Conservation (phyloP, 1,284 basidiomycete genomes). For the Sparassis latifolia region DNA sequence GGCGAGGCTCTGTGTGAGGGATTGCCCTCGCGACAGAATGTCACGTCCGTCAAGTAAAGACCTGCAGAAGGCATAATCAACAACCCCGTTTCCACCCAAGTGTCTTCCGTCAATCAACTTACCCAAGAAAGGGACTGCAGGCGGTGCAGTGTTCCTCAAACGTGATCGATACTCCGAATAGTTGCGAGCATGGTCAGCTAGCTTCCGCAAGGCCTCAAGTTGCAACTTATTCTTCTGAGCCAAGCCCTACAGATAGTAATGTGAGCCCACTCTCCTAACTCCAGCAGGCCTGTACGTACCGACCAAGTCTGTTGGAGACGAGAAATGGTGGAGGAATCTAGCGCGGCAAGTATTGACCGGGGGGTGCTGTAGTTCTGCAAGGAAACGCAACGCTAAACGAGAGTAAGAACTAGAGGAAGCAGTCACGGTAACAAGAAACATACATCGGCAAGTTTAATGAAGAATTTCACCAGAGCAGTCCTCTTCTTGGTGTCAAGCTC, state of each 20-base stretch:
- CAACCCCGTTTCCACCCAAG: too few relatives aligned
- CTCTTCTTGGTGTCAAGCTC: slow-evolving; percentile 89
- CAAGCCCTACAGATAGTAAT: slow-evolving; percentile 49
- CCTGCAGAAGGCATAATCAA: slow-evolving; percentile 35
- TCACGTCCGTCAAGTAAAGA: slow-evolving; percentile 86
- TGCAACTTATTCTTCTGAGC: slow-evolving; percentile 79
- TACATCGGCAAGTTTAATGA: slow-evolving; percentile 93
- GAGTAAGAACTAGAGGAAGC: slow-evolving; percentile 24
- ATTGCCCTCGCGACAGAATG: slow-evolving; percentile 95
- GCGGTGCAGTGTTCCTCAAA: slow-evolving; percentile 77
- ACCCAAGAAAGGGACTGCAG: slow-evolving; percentile 92
- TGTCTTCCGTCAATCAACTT: slow-evolving; percentile 17
- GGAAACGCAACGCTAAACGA: slow-evolving; percentile 67
- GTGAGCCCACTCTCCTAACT: background rate
- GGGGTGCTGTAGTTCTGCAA: slow-evolving; percentile 92
- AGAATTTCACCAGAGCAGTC: slow-evolving; percentile 84
- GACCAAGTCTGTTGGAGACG: slow-evolving; percentile 89
- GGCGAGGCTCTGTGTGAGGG: slow-evolving; percentile 81
- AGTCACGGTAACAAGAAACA: slow-evolving; percentile 28
- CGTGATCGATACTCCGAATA: slow-evolving; percentile 88
- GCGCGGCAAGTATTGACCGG: slow-evolving; percentile 87
- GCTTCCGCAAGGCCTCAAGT: slow-evolving; percentile 75
- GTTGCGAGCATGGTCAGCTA: slow-evolving; percentile 88
- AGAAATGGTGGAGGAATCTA: slow-evolving; percentile 92
- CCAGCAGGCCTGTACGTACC: slow-evolving; percentile 37